Conservation (phyloP, 176 grass and related monocot genomes). For the sorghum (Sorghum bicolor) region DNA sequence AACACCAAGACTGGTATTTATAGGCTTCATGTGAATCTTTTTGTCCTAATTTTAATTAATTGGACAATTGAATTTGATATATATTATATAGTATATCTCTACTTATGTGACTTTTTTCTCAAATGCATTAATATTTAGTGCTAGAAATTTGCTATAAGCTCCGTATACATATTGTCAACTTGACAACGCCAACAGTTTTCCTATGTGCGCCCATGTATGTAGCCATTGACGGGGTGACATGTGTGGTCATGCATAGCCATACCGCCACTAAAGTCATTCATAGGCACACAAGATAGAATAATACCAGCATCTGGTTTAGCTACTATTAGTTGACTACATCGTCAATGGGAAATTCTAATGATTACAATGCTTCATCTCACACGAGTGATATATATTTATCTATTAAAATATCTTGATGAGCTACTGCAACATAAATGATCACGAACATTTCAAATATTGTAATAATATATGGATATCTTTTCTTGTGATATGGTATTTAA, state of each 20-base stretch:
- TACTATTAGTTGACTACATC: background rate
- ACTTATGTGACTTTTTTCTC: background rate
- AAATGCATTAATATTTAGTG: background rate
- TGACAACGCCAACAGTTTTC: background rate
- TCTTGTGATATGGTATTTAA: background rate
- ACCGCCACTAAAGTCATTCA: background rate
- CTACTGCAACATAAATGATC: background rate
- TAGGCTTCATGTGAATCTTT: background rate
- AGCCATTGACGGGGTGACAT: background rate
- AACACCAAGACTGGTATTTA: background rate
- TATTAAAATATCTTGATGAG: no score
- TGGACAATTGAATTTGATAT: background rate
- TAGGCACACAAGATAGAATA: background rate
- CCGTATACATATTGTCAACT: background rate
- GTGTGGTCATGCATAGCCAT: background rate
- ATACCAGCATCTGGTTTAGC: background rate
- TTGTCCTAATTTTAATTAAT: background rate
- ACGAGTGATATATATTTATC: background rate
- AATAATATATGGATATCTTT: background rate
- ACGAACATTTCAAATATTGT: background rate
- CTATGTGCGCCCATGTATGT: background rate
- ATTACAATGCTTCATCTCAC: background rate
- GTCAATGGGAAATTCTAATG: background rate
- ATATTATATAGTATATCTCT: background rate
- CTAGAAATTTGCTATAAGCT: background rate